Evolutionary conservation across 169 alveolate species (phyloP), one percentile per base, ranked within the genome.

Genomic region (Cryptosporidium sp.): DNA sequence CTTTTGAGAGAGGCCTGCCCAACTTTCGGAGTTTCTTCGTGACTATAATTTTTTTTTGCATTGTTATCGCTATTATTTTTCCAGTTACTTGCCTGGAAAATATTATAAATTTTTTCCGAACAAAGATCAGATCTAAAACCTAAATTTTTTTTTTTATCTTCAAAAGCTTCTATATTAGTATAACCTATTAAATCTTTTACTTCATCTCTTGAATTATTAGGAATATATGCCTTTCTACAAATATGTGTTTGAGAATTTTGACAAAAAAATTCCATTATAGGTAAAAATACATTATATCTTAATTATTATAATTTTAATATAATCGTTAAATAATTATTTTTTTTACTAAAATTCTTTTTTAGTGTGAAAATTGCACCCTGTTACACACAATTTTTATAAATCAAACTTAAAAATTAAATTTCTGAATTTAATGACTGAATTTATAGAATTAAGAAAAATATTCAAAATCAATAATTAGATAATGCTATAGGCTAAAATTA

Each of bases 181-280:
- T 50, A 45, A 31, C 65, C 43, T 23, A 70, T 21, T 70, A 70
- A 26, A 14, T 70, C 69, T 70, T 70, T 70, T 45, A 50, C 84
- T 48, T 70, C 84, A 41, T 70, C 84, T 26, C 50, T 70, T 45
- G 67, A 9, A 18, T 43, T 21, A 26, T 51, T 48, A 26, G 69
- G 84, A 70, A 70, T 70, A 70, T 45, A 70, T 21, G 84, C 84
- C 29, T 69, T 70, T 70, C 84, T 70, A 29, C 68, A 70, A 43
- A 70, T 23, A 48, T 41, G 50, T 3, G 84, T 21, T 26, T 43
- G 62, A 70, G 41, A 43, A 70, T 70, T 31, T 43, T 70, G 51
- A 35, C 51, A 45, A 65, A 31, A 65, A 70, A 70, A 70, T 31
- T 70, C 84, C 84, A 70, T 70, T 70, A 70, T 70, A 45, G 41